phyloP scores from a whole-genome alignment of 805 yeast species.

The Spathaspora gorwiae region DNA sequence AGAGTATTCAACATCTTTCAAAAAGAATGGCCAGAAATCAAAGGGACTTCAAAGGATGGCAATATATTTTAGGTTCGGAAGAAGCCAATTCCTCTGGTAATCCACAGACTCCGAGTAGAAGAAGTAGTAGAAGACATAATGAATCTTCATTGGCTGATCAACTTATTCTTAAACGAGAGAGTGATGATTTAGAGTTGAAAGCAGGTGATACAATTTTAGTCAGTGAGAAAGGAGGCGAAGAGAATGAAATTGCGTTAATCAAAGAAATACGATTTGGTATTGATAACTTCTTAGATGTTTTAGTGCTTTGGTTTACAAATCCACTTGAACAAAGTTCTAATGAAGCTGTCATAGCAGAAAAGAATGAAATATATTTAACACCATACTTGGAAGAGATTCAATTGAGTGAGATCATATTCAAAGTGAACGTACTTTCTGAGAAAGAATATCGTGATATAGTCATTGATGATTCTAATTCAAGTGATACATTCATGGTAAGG shows the following conservation, averaged over 20 bases:
- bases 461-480: constrained; percentile 31
- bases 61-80: constrained; percentile 13
- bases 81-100: not conserved
- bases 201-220: constrained; percentile 52
- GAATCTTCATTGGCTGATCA: not conserved
- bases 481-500: constrained; percentile 34
- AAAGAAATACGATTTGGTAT: constrained; percentile 51
- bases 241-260: constrained; percentile 41
- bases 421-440: constrained; percentile 41
- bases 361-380: constrained; percentile 52
- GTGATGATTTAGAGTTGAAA: constrained; percentile 45
- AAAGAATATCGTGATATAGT: constrained; percentile 26
- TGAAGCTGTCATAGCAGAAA: constrained; percentile 29
- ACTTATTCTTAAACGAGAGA: constrained; percentile 34
- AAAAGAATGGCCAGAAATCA: constrained; percentile 12
- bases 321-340: constrained; percentile 13
- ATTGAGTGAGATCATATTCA: constrained; percentile 38
- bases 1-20: no score
- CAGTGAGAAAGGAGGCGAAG: constrained; percentile 23
- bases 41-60: constrained; percentile 31
- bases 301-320: constrained; percentile 43
- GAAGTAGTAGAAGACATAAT: constrained; percentile 16
- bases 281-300: constrained; percentile 43
- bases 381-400: constrained; percentile 43
- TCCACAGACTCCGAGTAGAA: constrained; percentile 9